Evolutionary conservation across 140 eudicot species (phyloP), one percentile per base, ranked within the genome.

Genomic region (Eryngium alpinum): DNA sequence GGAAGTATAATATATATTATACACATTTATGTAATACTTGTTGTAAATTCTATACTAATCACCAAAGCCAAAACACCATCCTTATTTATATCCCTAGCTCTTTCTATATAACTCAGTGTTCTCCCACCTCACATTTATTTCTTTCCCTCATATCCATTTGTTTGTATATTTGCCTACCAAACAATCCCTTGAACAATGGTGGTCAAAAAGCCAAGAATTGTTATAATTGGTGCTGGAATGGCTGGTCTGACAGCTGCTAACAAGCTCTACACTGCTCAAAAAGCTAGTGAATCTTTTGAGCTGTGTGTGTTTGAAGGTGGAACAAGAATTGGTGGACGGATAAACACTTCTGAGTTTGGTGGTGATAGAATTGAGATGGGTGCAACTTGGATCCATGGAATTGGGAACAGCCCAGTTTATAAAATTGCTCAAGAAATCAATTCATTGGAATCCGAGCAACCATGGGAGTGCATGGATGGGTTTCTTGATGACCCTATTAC

Each of bases 381-480:
- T 6, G 98, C 98, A 62, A 94, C 98, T 13, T 94, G 98, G 98
- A 94, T 94, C 91, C 98, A 94, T 88, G 98, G 98, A n/a, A 90
- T 90, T 83, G 88, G 84, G 6, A 93, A 90, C 24, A 94, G 98
- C 84, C 98, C 98, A 25, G 83, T 94, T 87, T 77, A 92, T 83
- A 86, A 86, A 50, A 90, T 94, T 77, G 96, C 97, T 81, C 90
- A 87, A 70, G 91, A 94, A 63, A 84, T 71, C 74, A 81, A 85
- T 52, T 88, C 93, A 46, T 77, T 94, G 38, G 84, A 81, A 73
- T 89, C 97, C 25, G 86, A 89, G 53, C 60, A 84, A 81, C 98
- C 98, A 29, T 94, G 97, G 97, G 97, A 94, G 87, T 90, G 96
- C 75, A 94, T 94, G 98, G 97, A 94, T 84, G 94, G 90, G 66